phyloP scores from a whole-genome alignment of 805 yeast genomes.

The Candida tibetensis region DNA sequence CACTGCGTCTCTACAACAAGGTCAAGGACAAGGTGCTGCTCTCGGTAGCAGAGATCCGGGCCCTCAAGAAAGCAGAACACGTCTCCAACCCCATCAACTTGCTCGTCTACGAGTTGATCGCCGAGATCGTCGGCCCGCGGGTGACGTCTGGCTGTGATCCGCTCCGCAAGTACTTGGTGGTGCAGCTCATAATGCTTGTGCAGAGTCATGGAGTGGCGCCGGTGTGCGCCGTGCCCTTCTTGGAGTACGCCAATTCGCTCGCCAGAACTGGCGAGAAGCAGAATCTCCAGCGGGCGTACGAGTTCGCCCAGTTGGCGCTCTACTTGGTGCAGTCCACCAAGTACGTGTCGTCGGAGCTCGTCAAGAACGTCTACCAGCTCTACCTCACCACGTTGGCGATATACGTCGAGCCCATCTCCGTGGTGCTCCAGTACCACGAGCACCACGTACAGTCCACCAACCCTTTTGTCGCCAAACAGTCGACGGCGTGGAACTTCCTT shows the following conservation, averaged over 20 bases:
- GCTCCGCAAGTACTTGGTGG: slow-evolving; percentile 30
- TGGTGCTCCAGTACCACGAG: slow-evolving; percentile 28
- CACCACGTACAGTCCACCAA: slow-evolving; percentile 13
- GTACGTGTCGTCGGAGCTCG: slow-evolving; percentile 32
- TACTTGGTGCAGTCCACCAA: slow-evolving; percentile 31
- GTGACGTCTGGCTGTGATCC: slow-evolving; percentile 22
- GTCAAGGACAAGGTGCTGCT: slow-evolving; percentile 33
- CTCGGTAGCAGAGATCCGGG: slow-evolving; percentile 37
- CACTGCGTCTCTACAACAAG: slow-evolving; percentile 16
- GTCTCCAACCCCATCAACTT: slow-evolving; percentile 25
- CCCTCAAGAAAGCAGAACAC: slow-evolving; percentile 18
- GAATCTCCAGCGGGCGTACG: slow-evolving; percentile 38
- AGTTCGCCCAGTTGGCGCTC: slow-evolving; percentile 40
- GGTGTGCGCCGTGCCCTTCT: slow-evolving; percentile 36
- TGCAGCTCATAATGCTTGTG: slow-evolving; percentile 33
- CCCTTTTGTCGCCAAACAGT: slow-evolving; percentile 10
- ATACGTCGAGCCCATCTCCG: slow-evolving; percentile 38
- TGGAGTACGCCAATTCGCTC: slow-evolving; percentile 37
- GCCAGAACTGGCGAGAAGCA: slow-evolving; percentile 25
- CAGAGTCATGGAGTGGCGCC: slow-evolving; percentile 40
- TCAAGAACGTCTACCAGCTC: slow-evolving; percentile 38
- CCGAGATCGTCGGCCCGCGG: slow-evolving; percentile 36
- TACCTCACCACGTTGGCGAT: slow-evolving; percentile 43
- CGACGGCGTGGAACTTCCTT: slow-evolving; percentile 9
- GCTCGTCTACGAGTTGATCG: slow-evolving; percentile 40